phyloP scores from a whole-genome alignment of 352 stramenopile species.

The Pythium vanterpoolii region DNA sequence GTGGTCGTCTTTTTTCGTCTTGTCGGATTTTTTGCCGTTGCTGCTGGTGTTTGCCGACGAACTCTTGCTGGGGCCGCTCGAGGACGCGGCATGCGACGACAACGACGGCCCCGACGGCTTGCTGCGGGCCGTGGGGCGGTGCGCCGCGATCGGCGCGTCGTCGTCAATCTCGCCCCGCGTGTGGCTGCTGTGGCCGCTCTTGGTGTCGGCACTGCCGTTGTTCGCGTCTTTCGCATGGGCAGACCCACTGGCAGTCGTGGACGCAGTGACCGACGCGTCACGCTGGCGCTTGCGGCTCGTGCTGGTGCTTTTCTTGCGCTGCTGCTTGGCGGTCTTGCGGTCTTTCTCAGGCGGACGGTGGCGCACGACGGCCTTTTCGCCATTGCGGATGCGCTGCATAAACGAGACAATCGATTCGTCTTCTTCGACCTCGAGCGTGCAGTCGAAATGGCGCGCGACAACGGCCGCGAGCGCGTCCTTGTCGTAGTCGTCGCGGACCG shows the following conservation, averaged over 20 bases:
- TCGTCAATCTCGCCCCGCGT: background rate
- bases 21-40: conserved; percentile 41
- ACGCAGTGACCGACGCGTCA: conserved; percentile 27
- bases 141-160: background rate
- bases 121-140: conserved; percentile 8
- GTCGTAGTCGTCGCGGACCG: conserved; percentile 46
- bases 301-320: conserved; percentile 65
- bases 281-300: conserved; percentile 68
- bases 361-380: conserved; percentile 59
- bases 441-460: conserved; percentile 79
- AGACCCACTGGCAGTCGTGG: background rate
- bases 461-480: conserved; percentile 77
- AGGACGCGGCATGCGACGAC: background rate
- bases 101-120: conserved; percentile 11
- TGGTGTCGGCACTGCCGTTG: conserved; percentile 3
- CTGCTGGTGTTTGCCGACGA: conserved; percentile 15
- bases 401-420: conserved; percentile 86
- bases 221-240: conserved; percentile 3
- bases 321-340: conserved; percentile 63
- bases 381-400: conserved; percentile 81
- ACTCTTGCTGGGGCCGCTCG: conserved; percentile 13
- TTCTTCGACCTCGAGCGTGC: conserved; percentile 76
- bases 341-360: conserved; percentile 58
- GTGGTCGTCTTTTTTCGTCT: conserved; percentile 58
- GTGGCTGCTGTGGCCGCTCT: background rate